Base-by-base conservation (phyloP, 1,284 basidiomycete genomes). In the Clitocybe nebularis region DNA sequence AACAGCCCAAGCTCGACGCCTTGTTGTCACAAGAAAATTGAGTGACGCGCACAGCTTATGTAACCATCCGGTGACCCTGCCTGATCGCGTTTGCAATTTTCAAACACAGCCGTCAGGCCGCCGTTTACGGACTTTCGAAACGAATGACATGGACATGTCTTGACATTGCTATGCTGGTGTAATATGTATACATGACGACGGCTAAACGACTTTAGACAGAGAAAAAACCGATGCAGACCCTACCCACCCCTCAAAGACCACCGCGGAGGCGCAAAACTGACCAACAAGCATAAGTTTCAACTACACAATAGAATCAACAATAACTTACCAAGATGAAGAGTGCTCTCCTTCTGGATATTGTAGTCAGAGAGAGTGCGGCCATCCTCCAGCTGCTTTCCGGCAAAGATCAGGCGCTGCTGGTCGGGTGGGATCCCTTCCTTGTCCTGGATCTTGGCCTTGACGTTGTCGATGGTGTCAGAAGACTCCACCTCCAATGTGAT, bases 201-300 rank as follows among this genome's bases (percentile, higher is more conserved):
- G 10, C 13, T 11, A 35, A 14, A n/a, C 35, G 11, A 9, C 26
- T 14, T 28, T 8, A 11, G 17, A 17, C 22, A 47, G 29, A 17
- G 11, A 17, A 3, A 14, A 7, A 32, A n/a, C n/a, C n/a, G n/a
- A n/a, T n/a, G n/a, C n/a, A n/a, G n/a, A n/a, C n/a, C n/a, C n/a
- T n/a, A n/a, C 21, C 28, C 10, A 30, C 26, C 3, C 35, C 28
- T 20, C 33, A 34, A 22, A 26, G 14, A 28, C 40, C 40, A 26
- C 40, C 40, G 9, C 40, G 40, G 10, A 42, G 34, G 84, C 81
- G 63, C 84, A 84, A 52, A 83, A 84, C 57, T 84, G 81, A 11
- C 20, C 3, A 17, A 17, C 11, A 10, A 10, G 2, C 14, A 5
- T 32, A n/a, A 39, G 20, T 14, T 39, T 29, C 8, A 3, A 13